Evolutionary conservation across 805 yeast species (phyloP), one percentile per base, ranked within the genome.

Genomic region (Wickerhamomyces canadensis): DNA sequence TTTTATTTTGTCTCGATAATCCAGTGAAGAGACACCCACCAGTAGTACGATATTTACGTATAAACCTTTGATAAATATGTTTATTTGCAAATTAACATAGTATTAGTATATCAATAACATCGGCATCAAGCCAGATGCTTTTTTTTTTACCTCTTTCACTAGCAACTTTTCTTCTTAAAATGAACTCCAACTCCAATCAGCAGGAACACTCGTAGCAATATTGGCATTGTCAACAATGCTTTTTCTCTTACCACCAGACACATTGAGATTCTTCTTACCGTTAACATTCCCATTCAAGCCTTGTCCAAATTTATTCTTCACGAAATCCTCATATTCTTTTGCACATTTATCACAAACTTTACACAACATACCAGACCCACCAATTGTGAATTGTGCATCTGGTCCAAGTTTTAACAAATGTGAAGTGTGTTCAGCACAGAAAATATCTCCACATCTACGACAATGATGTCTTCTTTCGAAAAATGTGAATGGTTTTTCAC

Each of bases 391-490:
- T 45, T 76, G 76, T 25, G 93, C 76, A 60, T 74, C 57, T 51
- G 70, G 64, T 54, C 78, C 65, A 53, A 76, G 65, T 61, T 78
- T 68, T 44, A 75, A 56, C 63, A 65, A 65, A 49, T 76, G 80
- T 7, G 72, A 63, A 4, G 80, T 70, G 58, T 85, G 89, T 42
- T 72, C 76, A 24, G 77, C 75, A 58, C 95, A 84, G 52, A 76
- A 84, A 16, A 84, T 74, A 28, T 83, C 86, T 26, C 95, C 95
- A 58, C 95, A 84, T 55, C 80, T 80, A 37, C 95, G 73, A 56
- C 95, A 84, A 63, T 84, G 95, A 54, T 84, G 95, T 45, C 80
- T 71, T 49, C 89, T 74, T 57, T 74, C 96, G 65, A 78, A 82
- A 49, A 80, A 79, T 26, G 88, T 80, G 62, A 91, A 89, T 14